A percentile compares a stretch with the other conserved stretches of the same genome.
Evolutionary conservation across 108 stramenopile genomes (phyloP).

Genomic region (Cyclotella choctawhatcheeana): DNA sequence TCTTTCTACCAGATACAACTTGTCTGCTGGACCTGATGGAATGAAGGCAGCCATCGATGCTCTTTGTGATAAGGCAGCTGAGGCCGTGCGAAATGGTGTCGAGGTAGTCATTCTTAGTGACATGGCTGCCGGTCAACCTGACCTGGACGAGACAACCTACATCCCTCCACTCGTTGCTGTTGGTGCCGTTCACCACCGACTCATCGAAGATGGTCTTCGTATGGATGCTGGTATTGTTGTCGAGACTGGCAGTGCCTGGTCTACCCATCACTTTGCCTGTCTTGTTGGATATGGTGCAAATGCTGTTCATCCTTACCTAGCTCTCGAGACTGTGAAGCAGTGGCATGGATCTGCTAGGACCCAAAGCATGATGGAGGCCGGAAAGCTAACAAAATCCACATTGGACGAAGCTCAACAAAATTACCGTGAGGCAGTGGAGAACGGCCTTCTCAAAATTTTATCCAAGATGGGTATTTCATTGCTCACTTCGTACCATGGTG

Average conservation of each 20-base stretch:
- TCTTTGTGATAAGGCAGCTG: slow-evolving; percentile 85
- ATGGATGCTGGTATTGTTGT: slow-evolving; percentile 92
- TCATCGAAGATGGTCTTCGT: slow-evolving; percentile 91
- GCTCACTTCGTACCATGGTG: slow-evolving; percentile 92
- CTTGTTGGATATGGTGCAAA: slow-evolving; percentile 96
- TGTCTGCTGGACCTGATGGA: slow-evolving; percentile 83
- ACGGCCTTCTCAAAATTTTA: slow-evolving; percentile 94
- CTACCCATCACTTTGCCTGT: slow-evolving; percentile 94
- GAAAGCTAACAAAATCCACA: slow-evolving; percentile 73
- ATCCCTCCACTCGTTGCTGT: slow-evolving; percentile 94
- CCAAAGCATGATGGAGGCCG: slow-evolving; percentile 84
- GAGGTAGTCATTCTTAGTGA: slow-evolving; percentile 94
- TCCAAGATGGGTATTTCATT: slow-evolving; percentile 97
- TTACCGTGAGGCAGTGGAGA: slow-evolving; percentile 90
- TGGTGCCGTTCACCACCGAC: slow-evolving; percentile 96
- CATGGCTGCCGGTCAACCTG: slow-evolving; percentile 64
- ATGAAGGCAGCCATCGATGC: slow-evolving; percentile 84
- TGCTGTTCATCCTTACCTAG: slow-evolving; percentile 95
- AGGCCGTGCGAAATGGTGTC: slow-evolving; percentile 80
- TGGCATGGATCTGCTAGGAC: slow-evolving; percentile 82
- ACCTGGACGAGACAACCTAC: slow-evolving; percentile 73
- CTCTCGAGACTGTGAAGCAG: slow-evolving; percentile 94
- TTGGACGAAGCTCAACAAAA: slow-evolving; percentile 90
- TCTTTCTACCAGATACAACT: slow-evolving; percentile 85
- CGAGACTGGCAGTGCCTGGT: slow-evolving; percentile 94